Base-by-base conservation (phyloP, 1,284 basidiomycete genomes). In the Blastosporella zonata region DNA sequence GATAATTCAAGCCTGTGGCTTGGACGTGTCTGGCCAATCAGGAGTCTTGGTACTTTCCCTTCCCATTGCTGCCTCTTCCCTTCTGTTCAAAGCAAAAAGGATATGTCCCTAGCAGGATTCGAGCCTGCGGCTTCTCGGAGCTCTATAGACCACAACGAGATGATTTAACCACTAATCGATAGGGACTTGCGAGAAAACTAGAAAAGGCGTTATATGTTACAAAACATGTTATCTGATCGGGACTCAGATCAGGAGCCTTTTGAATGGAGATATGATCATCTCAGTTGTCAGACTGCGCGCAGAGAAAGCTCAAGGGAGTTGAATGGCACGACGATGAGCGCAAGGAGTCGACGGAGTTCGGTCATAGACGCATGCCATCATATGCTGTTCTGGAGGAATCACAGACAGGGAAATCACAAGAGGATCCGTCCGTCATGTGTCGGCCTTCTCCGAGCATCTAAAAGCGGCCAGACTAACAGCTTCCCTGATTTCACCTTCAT, bases 101-200 rank as follows among this genome's bases (percentile, higher is more conserved):
- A 7, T 25, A 2, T 62, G 59, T 61, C 59, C 58, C 58, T 56
- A 55, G 59, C 57, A 62, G 58, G 58, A 61, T 59, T 61, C 59
- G 57, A 61, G 58, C 58, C 55, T 59, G 55, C 59, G 59, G 58
- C 59, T 61, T 61, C 59, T 58, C 61, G 61, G 59, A 61, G 59
- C 49, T 15, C 22, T 7, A 3, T 1, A 34, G 5, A 38, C 59
- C 59, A 61, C 61, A 62, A 62, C 61, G 61, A 61, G 59, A 62
- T 60, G 61, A 62, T 61, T 58, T 59, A 58, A 62, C 58, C 58
- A 57, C 61, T 62, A 61, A 61, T 62, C 61, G 61, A 62, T 57
- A 62, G 39, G 56, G 59, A 59, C 58, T 41, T 53, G 22, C 6
- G 9, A 17, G 15, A 20, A n/a, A n/a, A n/a, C n/a, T n/a, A n/a